Base-by-base conservation (phyloP, 345 rosid genomes). In the Bretschneidera sinensis region DNA sequence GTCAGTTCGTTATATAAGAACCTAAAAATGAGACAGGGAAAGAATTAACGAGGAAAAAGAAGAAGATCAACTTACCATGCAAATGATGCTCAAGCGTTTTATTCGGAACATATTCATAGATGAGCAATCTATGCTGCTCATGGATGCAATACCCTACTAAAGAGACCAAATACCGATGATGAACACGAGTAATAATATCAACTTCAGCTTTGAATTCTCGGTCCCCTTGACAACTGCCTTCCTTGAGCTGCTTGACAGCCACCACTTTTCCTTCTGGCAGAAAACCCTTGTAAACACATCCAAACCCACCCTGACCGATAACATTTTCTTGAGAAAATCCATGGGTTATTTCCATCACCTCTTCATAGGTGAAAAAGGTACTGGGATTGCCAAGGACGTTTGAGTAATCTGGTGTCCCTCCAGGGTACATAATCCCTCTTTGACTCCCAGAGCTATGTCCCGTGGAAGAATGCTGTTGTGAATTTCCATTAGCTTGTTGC, bases 161-260 rank as follows among this genome's bases (percentile, higher is more conserved):
- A 55, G 94, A 84, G 22, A 87, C 90, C 70, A 87, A 71, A 58
- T 84, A 85, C 35, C 68, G 67, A 35, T 72, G 76, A 54, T 72
- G 76, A 33, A 72, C 72, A 51, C 76, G 67, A 20, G 71, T 67
- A 56, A 72, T 72, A 28, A 72, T 72, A 68, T 72, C 76, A n/a
- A 72, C 76, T 62, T 72, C 76, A 31, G 76, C 76, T 67, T 72
- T 72, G 31, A 72, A 72, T 56, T 72, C 76, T 39, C 65, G 66
- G 25, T 72, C 62, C 18, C 72, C 72, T 67, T 72, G 72, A 43
- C 68, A 65, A 19, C 61, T 67, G 6, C 63, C 51, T 4, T 68
- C 62, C 13, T 72, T 84, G 50, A 87, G 86, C 63, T 87, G 95
- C 77, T 87, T 87, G 35, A 87, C 84, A 0, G 95, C 95, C 5